phyloP scores from a whole-genome alignment of 352 stramenopile genomes.

The Phytophthora lateralis region DNA sequence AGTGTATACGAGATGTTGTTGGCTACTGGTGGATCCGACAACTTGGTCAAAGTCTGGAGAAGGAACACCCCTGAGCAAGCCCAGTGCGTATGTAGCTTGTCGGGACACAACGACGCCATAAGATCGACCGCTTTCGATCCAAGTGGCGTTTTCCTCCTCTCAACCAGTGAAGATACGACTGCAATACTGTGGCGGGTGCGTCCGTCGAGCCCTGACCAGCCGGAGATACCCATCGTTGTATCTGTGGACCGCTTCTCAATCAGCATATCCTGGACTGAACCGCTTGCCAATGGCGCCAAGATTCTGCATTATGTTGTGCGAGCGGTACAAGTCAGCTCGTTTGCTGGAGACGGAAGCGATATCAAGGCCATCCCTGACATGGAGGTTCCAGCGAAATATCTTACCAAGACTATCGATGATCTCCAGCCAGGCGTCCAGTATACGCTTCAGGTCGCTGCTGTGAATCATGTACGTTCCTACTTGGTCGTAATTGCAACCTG shows the following conservation, averaged over 20 bases:
- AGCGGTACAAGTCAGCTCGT: constrained; percentile 45
- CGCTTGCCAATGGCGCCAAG: constrained; percentile 61
- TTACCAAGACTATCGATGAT: constrained; percentile 40
- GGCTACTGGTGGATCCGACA: constrained; percentile 62
- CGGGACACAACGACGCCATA: constrained; percentile 57
- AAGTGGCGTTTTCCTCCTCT: constrained; percentile 57
- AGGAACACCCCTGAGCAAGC: constrained; percentile 7
- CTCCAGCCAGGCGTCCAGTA: constrained; percentile 68
- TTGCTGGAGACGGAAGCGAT: constrained; percentile 33
- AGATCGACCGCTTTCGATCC: constrained; percentile 45
- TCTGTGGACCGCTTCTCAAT: constrained; percentile 56
- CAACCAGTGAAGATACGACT: constrained; percentile 53
- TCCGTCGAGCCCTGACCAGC: constrained; percentile 51
- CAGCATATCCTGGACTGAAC: constrained; percentile 48
- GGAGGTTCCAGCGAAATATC: constrained; percentile 51
- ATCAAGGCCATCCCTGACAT: constrained; percentile 34
- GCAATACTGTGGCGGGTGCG: constrained; percentile 58
- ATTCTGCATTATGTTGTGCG: constrained; percentile 61
- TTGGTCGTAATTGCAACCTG: neutral
- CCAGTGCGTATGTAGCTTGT: constrained; percentile 52
- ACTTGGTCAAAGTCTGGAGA: constrained; percentile 70
- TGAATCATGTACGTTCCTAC: constrained; percentile 47
- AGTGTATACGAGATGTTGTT: constrained; percentile 43
- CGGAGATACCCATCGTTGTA: constrained; percentile 30
- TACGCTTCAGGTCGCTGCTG: constrained; percentile 49